phyloP scores from a whole-genome alignment of 768 basidiomycete genomes.

The Calvatia gigantea region DNA sequence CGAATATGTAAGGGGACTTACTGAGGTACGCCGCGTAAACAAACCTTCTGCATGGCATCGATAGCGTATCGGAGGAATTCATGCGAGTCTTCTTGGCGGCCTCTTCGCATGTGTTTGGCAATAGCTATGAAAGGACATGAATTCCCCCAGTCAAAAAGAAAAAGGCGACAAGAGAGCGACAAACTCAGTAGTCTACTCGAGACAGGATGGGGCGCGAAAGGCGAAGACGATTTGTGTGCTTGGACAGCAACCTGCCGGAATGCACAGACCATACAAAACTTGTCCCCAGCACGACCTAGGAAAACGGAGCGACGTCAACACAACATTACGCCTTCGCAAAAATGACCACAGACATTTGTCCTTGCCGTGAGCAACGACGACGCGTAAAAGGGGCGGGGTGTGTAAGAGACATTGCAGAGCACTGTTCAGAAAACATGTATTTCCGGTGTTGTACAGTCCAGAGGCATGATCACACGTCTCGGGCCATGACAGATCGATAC shows the following conservation, averaged over 20 bases:
- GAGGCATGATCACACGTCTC: slow-evolving; percentile 39
- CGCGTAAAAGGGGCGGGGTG: slow-evolving; percentile 78
- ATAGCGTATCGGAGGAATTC: slow-evolving; percentile 95
- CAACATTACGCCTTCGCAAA: background rate
- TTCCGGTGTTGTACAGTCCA: slow-evolving; percentile 83
- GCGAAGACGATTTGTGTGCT: slow-evolving; percentile 40
- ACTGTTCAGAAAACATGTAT: slow-evolving; percentile 96
- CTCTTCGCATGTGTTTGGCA: slow-evolving; percentile 85
- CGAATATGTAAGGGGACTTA: slow-evolving; percentile 32
- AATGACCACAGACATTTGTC: slow-evolving; percentile 56
- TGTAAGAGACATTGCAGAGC: slow-evolving; percentile 91
- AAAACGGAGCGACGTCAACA: background rate
- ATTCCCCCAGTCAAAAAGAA: slow-evolving; percentile 1
- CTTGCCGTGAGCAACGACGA: slow-evolving; percentile 49
- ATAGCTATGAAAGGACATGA: slow-evolving; percentile 51
- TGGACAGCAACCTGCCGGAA: slow-evolving; percentile 55
- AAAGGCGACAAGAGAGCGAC: slow-evolving; percentile 19
- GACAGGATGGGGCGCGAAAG: slow-evolving; percentile 65
- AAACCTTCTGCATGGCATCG: slow-evolving; percentile 86
- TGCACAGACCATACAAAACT: slow-evolving; percentile 82
- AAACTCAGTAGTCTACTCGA: slow-evolving; percentile 68
- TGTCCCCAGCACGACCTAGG: slow-evolving; percentile 35
- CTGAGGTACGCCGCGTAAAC: slow-evolving; percentile 69
- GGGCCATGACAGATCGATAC: slow-evolving; percentile 68
- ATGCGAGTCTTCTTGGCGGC: slow-evolving; percentile 97